Evolutionary conservation across 139 green algal genomes (phyloP), one percentile per base, ranked within the genome.

Genomic region (Limnomonas spitsbergensis): DNA sequence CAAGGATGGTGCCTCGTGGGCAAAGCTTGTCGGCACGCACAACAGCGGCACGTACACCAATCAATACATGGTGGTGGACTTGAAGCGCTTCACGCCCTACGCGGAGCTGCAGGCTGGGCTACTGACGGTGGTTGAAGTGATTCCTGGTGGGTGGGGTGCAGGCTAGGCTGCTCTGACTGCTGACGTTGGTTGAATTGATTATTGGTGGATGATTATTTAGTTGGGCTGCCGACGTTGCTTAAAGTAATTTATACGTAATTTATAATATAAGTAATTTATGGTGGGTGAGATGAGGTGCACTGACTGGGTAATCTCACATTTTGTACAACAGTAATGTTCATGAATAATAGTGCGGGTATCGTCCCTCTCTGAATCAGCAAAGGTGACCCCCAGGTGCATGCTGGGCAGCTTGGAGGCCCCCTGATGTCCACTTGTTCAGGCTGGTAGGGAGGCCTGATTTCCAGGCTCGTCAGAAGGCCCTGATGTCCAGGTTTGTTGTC

Each of bases 61-160:
- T 26, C 73, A 70, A 77, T 95, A 94, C 80, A 88, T 93, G 80
- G 76, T 95, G 1, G 80, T 94, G 14, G 90, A 95, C 73, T 72
- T 94, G 35, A 92, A 88, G 37, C 81, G 77, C 37, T 95, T 94
- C 80, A 80, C 14, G 20, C 88, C 89, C 1, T 84, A 89, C 1
- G 3, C 71, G 38, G 83, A 86, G 76, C 83, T 91, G 39, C 67
- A 83, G 66, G 39, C 73, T 0, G 89, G 90, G 1, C 81, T 92
- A 76, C 81, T 94, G 69, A 90, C 82, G 29, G 74, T 95, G 20
- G 82, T 84, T 37, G 91, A 95, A 83, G 88, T 92, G 66, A 83
- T 92, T 4, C 88, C 89, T 7, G 89, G 89, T 9, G 68, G 40
- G 38, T 7, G 4, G 14, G 53, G 24, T 9, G 39, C 20, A 3